Evolutionary conservation across 1,284 basidiomycete species (phyloP).

Genomic region (Ganoderma lingzhi): DNA sequence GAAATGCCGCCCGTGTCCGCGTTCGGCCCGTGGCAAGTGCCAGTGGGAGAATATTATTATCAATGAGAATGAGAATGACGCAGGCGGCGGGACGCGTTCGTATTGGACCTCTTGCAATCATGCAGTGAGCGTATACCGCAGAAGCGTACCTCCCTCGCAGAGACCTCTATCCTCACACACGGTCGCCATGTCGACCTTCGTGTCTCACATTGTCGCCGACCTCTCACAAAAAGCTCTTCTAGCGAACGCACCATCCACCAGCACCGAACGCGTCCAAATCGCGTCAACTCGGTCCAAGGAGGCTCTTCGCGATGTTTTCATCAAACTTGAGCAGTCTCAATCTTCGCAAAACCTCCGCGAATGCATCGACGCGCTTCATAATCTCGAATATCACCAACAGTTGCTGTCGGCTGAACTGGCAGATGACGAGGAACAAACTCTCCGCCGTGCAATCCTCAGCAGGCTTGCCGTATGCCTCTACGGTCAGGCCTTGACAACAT

Average conservation of each 20-base stretch:
- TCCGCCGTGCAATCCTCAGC: slow-evolving; percentile 45
- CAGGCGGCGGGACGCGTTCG: background rate
- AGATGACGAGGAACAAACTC: slow-evolving; percentile 40
- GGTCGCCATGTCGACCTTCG: slow-evolving; percentile 41
- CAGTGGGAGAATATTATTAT: no score
- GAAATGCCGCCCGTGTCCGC: background rate
- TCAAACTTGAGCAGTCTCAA: slow-evolving; percentile 39
- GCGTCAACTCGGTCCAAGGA: slow-evolving; percentile 33
- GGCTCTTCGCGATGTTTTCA: slow-evolving; percentile 38
- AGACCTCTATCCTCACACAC: background rate
- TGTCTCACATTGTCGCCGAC: slow-evolving; percentile 41
- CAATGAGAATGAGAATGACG: background rate
- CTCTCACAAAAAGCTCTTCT: slow-evolving; percentile 36
- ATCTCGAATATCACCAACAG: slow-evolving; percentile 31
- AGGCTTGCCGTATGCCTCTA: slow-evolving; percentile 66
- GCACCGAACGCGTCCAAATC: slow-evolving; percentile 15
- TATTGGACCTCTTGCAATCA: background rate
- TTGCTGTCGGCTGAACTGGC: slow-evolving; percentile 21
- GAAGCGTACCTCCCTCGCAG: background rate
- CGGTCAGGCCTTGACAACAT: slow-evolving; percentile 61
- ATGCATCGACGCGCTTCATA: slow-evolving; percentile 36
- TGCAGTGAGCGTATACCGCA: background rate
- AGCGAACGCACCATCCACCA: slow-evolving; percentile 24
- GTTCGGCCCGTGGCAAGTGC: background rate
- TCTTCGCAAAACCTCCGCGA: slow-evolving; percentile 29